These are phyloP conservation scores for Colletotrichum godetiae DNA, from an alignment of 2,329 filamentous ascomycete species.

Conservation along the genomic window DNA sequence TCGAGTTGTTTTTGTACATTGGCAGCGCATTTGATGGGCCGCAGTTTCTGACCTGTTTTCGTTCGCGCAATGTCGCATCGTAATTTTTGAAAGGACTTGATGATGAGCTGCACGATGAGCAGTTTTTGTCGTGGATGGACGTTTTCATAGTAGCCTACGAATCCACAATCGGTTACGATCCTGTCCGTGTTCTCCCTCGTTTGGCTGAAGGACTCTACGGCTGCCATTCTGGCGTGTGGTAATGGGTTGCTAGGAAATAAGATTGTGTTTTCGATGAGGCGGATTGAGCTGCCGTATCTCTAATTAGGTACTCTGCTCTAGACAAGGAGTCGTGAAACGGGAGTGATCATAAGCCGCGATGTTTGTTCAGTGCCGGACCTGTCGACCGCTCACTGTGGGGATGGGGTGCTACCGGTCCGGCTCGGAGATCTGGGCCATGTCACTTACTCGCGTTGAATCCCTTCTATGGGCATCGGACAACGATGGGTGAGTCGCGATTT, in stretches of 20 bases:
- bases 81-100: constrained; percentile 18
- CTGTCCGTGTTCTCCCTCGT: constrained; percentile 4
- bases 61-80: constrained; percentile 15
- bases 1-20: constrained; percentile 15
- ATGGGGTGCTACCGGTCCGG: no score
- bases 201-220: not conserved
- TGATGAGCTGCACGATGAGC: not conserved
- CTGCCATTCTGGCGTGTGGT: not conserved
- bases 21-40: not conserved
- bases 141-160: constrained; percentile 10
- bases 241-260: not conserved
- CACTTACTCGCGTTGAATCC: not conserved
- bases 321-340: no score
- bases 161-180: constrained; percentile 15
- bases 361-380: not conserved
- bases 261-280: not conserved
- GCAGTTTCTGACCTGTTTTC: constrained; percentile 3
- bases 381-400: not conserved
- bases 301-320: not conserved
- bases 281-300: not conserved
- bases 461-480: not conserved
- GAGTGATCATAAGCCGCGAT: not conserved
- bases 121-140: constrained; percentile 8
- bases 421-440: not conserved
- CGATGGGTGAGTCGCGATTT: not conserved